Base-by-base conservation (phyloP, 2,329 filamentous ascomycete species). In the Phaeosphaeriaceae sp. region DNA sequence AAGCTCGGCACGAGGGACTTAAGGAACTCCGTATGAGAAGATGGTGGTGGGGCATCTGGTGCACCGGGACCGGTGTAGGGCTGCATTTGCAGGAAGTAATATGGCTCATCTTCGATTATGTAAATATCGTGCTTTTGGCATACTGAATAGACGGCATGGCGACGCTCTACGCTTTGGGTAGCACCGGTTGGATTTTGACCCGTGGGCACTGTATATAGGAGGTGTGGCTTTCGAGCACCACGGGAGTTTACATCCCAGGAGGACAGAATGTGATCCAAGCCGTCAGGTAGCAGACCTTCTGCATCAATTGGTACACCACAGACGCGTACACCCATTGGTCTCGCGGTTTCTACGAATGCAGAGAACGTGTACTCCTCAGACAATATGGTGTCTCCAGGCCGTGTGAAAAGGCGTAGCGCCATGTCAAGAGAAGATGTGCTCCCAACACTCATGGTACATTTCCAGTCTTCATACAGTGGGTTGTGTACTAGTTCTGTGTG, bases 361-460 rank as follows among this genome's bases (percentile, higher is more conserved):
- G 88, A 86, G 76, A 97, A 99, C 32, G 90, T 93, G 74, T 93
- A 97, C 67, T 93, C 88, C 74, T 97, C 94, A 7, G 90, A 92
- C 17, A 97, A 74, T 40, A 97, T 78, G 50, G 86, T 84, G 68
- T 97, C 92, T 1, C 87, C 85, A 6, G 88, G 83, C 48, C 85
- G 81, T 60, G 87, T 87, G 56, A 99, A 86, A 82, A 97, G 88
- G 44, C 94, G 85, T 36, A 96, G 78, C 2, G 88, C 81, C 74
- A 93, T 88, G 66, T 97, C 94, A 58, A 96, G 82, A 0, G 90
- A 87, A 18, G 86, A 90, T 0, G 94, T 97, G 74, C 87, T 94
- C 44, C 93, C 94, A 33, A 93, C 83, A 2, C 87, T 92, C 77
- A 97, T 81, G 46, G 86, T 87, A 64, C 90, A 90, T 57, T 84